phyloP scores from a whole-genome alignment of 257 asterid genomes.

The Forsythia viridissima region DNA sequence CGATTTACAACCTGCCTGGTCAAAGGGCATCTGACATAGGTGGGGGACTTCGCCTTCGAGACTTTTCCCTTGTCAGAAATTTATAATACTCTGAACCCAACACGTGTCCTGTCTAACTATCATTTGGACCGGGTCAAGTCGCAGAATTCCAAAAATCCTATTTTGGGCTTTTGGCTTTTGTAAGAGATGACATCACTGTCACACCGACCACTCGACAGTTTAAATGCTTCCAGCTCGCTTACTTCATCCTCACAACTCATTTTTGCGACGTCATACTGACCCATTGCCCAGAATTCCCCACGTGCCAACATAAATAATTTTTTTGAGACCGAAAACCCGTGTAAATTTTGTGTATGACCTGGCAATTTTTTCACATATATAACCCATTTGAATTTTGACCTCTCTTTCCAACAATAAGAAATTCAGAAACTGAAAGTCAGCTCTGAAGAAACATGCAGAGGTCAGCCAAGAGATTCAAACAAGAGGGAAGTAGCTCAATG shows the following conservation, averaged over 20 bases:
- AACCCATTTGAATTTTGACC: constrained; percentile 36
- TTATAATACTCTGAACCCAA: too few species aligned
- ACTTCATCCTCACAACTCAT: neutral
- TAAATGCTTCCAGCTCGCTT: neutral
- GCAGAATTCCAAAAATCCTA: too few species aligned
- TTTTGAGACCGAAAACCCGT: constrained; percentile 31
- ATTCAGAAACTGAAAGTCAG: constrained; percentile 14
- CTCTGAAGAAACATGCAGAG: constrained; percentile 42
- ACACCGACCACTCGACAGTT: neutral
- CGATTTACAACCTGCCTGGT: too few species aligned
- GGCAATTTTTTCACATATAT: constrained; percentile 33
- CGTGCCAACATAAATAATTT: constrained; percentile 34
- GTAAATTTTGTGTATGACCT: constrained; percentile 51
- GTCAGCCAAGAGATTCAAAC: constrained; percentile 51
- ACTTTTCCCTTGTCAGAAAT: too few species aligned
- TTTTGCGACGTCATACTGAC: neutral
- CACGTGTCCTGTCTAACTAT: too few species aligned
- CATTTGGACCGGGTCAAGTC: too few species aligned
- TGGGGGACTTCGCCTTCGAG: too few species aligned
- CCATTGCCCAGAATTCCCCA: constrained; percentile 23
- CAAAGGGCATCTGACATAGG: too few species aligned
- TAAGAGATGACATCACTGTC: neutral
- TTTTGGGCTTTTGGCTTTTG: neutral
- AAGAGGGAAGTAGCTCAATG: constrained; percentile 15
- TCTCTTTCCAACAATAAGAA: neutral